Conservation (phyloP, 768 basidiomycete species). For the Gyrodon lividus region DNA sequence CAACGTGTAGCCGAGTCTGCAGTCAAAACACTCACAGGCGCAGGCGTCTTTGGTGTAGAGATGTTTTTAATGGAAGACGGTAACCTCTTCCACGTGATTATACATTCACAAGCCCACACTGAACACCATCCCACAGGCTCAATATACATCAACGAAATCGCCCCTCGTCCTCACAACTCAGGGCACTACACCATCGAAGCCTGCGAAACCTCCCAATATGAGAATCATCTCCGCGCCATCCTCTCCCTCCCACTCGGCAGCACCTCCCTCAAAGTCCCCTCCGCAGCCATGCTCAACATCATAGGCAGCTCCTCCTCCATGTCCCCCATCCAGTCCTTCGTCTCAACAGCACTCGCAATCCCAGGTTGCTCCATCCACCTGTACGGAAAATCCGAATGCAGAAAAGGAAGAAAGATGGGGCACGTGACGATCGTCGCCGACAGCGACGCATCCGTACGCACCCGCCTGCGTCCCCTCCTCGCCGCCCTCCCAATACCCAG, state of each 20-base stretch:
- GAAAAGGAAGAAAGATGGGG: constrained; percentile 96
- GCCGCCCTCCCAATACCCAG: constrained; percentile 50
- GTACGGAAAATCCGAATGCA: constrained; percentile 90
- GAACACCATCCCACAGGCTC: constrained; percentile 45
- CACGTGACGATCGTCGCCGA: constrained; percentile 88
- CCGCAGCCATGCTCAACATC: constrained; percentile 91
- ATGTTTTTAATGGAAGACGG: constrained; percentile 94
- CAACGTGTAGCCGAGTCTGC: constrained; percentile 77
- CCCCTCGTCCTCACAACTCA: constrained; percentile 96
- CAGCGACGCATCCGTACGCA: constrained; percentile 72
- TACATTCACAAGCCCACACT: background rate
- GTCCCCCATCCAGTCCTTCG: constrained; percentile 54
- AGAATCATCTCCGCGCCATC: constrained; percentile 95
- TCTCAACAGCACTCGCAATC: constrained; percentile 58
- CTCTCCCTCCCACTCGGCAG: constrained; percentile 87
- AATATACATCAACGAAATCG: constrained; percentile 93
- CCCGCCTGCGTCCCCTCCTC: constrained; percentile 73
- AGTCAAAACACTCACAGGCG: constrained; percentile 75
- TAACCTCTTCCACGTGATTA: constrained; percentile 32
- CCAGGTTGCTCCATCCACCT: constrained; percentile 84
- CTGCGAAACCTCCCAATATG: constrained; percentile 94
- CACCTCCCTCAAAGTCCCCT: constrained; percentile 82
- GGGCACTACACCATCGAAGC: constrained; percentile 99
- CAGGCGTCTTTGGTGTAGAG: constrained; percentile 96
- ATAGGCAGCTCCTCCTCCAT: constrained; percentile 78